Evolutionary conservation across 2,329 filamentous ascomycete species (phyloP).

Genomic region (Fusarium graminum): DNA sequence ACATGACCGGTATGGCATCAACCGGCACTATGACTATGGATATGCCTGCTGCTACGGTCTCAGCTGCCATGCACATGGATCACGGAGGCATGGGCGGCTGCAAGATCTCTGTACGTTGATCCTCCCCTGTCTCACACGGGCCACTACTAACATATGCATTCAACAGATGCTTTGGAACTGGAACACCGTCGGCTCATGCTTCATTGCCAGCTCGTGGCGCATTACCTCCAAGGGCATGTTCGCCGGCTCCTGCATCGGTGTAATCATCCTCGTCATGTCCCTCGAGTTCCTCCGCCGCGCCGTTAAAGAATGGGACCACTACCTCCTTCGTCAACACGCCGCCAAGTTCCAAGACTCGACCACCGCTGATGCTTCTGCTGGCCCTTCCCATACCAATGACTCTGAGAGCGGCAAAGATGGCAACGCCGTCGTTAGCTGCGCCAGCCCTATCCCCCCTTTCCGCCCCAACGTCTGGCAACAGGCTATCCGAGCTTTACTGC

Average conservation of each 20-base stretch:
- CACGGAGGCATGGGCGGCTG: constrained; percentile 45
- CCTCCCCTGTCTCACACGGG: neutral
- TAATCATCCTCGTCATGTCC: constrained; percentile 77
- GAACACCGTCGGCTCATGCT: constrained; percentile 77
- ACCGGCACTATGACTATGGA: constrained; percentile 37
- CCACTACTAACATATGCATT: constrained; percentile 1
- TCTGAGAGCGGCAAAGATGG: constrained; percentile 45
- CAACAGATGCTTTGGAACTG: constrained; percentile 84
- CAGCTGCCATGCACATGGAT: constrained; percentile 37
- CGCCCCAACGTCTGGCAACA: constrained; percentile 76
- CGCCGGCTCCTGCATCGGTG: constrained; percentile 83
- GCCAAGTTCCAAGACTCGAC: constrained; percentile 48
- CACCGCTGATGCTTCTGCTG: constrained; percentile 13
- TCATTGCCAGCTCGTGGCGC: constrained; percentile 78
- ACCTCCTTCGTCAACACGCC: constrained; percentile 68
- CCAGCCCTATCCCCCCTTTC: constrained; percentile 53
- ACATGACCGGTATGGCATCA: constrained; percentile 31
- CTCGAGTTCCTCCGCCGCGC: constrained; percentile 80
- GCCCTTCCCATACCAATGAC: constrained; percentile 8
- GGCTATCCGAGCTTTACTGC: constrained; percentile 72
- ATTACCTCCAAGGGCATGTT: constrained; percentile 79
- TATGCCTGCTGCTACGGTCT: constrained; percentile 39
- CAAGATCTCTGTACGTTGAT: constrained; percentile 56
- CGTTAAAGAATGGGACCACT: constrained; percentile 79
- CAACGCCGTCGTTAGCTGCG: constrained; percentile 24